Base-by-base conservation (phyloP, 192 early-diverging fungal genomes). In the Linnemannia schmuckeri region DNA sequence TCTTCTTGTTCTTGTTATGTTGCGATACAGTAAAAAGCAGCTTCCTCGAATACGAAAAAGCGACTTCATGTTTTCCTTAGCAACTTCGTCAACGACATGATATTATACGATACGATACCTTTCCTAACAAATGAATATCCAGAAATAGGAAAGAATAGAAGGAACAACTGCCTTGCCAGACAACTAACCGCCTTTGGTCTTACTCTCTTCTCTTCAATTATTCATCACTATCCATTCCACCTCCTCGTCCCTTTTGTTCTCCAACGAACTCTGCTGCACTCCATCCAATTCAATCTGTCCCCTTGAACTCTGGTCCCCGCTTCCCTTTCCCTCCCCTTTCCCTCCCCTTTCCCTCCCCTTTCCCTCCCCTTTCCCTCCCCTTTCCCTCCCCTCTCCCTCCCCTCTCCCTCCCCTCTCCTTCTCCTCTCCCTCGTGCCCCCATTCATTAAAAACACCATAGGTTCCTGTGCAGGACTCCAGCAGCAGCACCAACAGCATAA, bases 391-490 rank as follows among this genome's bases (percentile, higher is more conserved):
- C n/a, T n/a, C n/a, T n/a, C n/a, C n/a, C n/a, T n/a, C n/a, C n/a
- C n/a, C n/a, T n/a, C n/a, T n/a, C n/a, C n/a, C 37, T 37, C 24
- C 75, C 30, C 41, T 24, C 12, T 10, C 7, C 18, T 18, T 18
- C 22, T 24, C 15, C 24, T 5, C 15, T 12, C 30, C 30, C 17
- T 30, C 72, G 17, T 8, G 55, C 61, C 0, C 8, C 61, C 61
- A 12, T 3, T 12, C 66, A 22, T 52, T 18, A n/a, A 18, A 73
- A 70, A 8, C 17, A 40, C 15, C 44, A 69, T 54, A 63, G 72
- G 70, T 69, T 68, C 22, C 40, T 47, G 72, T 70, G 57, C 70
- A 75, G 81, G 40, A 77, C 66, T 82, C 69, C 69, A 77, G 44
- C 61, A 42, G 42, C 68, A 52, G 49, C 38, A n/a, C 20, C 49